Evolutionary conservation across 768 basidiomycete species (phyloP), one percentile per base, ranked within the genome.

Genomic region (Hygrophorus russula): DNA sequence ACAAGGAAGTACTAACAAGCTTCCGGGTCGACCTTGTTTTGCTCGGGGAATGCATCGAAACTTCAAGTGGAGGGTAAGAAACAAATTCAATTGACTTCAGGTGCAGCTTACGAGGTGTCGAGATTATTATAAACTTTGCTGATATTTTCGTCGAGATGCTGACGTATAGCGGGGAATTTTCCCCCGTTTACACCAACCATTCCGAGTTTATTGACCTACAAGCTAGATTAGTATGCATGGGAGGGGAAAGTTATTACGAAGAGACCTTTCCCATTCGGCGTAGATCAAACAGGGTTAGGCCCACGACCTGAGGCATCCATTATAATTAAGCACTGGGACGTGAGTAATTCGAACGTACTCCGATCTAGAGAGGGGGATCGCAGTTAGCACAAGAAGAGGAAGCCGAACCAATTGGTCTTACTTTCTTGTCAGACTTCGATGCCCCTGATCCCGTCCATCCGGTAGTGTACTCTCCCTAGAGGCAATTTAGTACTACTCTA

Each of bases 391-490:
- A 29, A 36, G 15, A 20, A 10, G 14, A 34, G 30, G 17, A 33
- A 19, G 29, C n/a, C n/a, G 24, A 20, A 28, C 18, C 12, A 19
- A 18, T 27, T 8, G 20, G 10, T 45, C 66, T 43, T 45, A 84
- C 88, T 73, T 91, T 96, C 66, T 94, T 94, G 66, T 94, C 92
- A 4, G 90, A 93, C 56, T 81, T 88, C 12, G 90, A 93, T 34
- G 86, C 88, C n/a, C 91, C 91, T 30, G 83, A 77, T 10, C 78
- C 80, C 8, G 87, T 90, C 86, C 87, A 94, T 58, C 92, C 91
- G 41, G 91, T 94, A 49, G 91, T 94, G 59, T 94, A 94, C 67
- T 93, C 88, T 34, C 87, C 86, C 78, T 68, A 49, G 17, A 46
- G 49, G 44, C 48, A 45, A 27, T 12, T 19, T 13, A 20, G 15